Evolutionary conservation across 192 early-diverging fungal genomes (phyloP), one percentile per base, ranked within the genome.

Genomic region (Lobosporangium transversale): DNA sequence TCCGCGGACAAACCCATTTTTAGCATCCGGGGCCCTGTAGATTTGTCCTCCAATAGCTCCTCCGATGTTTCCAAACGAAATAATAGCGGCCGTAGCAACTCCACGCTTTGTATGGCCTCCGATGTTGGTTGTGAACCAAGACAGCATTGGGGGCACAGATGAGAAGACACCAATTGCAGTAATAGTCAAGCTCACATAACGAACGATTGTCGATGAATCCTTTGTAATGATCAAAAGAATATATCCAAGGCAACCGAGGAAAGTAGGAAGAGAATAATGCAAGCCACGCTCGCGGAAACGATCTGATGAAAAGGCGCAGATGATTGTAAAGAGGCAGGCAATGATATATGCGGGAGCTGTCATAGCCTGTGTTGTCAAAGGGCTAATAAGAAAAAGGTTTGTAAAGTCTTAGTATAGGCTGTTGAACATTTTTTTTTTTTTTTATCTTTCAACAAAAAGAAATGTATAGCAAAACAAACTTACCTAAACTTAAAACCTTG

Each of bases 1-100:
- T 20, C 87, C 87, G 10, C 57, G 62, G 8, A 45, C 43, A 53
- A 87, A 92, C 37, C 73, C 73, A 18, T 83, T 65, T 20, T 85
- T 85, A 0, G 81, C 87, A 27, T 91, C 90, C 3, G 79, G 62
- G 20, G 79, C 56, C 54, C 90, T 85, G 80, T 92, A 94, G 7
- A 94, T 88, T 49, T 92, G 91, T 1, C 89, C 89, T 45, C 86
- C 89, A 30, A 94, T 84, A 15, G 87, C 85, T 31, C 91, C 92
- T 76, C 90, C 89, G 60, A 90, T 80, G 69, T 94, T 92, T 33
- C 88, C 91, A 60, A 89, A 84, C 2, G 83, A 84, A 55, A 90
- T 88, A 42, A 89, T 81, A 53, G 89, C 81, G 48, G 90, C 91
- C 11, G 84, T 80, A 12, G 89, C 88, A 59, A 89, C 79, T n/a